A percentile compares a stretch with the other conserved stretches of the same genome.
phyloP scores from a whole-genome alignment of 2,329 filamentous ascomycete species.

The Curvularia verruculosa region DNA sequence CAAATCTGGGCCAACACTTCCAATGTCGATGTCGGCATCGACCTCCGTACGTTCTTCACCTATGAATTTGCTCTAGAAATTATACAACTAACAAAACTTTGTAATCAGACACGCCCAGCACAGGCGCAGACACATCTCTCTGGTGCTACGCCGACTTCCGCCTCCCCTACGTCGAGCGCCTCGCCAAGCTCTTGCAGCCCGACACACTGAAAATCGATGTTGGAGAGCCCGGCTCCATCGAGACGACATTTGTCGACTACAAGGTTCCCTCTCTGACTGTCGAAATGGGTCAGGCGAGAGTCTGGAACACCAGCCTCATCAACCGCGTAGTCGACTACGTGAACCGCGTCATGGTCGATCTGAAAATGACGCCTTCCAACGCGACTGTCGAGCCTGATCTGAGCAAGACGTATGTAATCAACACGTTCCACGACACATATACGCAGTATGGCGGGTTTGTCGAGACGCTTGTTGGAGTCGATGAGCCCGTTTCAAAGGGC shows the following conservation, averaged over 20 bases:
- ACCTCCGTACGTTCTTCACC: constrained; percentile 31
- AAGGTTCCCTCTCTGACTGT: constrained; percentile 48
- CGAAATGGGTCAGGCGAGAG: constrained; percentile 48
- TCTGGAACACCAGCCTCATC: constrained; percentile 48
- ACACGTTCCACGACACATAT: constrained; percentile 36
- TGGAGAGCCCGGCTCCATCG: constrained; percentile 49
- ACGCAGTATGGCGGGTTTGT: constrained; percentile 40
- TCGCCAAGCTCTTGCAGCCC: constrained; percentile 49
- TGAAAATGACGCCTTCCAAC: constrained; percentile 36
- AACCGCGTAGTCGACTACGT: constrained; percentile 41
- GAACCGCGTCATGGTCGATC: constrained; percentile 32
- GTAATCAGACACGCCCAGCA: constrained; percentile 44
- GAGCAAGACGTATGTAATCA: constrained; percentile 41
- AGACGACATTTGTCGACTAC: constrained; percentile 48
- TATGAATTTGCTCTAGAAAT: accelerated
- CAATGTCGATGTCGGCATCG: constrained; percentile 50
- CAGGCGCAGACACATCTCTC: constrained; percentile 46
- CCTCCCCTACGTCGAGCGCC: constrained; percentile 46
- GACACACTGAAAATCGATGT: constrained; percentile 50
- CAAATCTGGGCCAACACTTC: constrained; percentile 47
- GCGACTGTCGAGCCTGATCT: constrained; percentile 40
- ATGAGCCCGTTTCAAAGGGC: constrained; percentile 46
- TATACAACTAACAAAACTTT: not conserved
- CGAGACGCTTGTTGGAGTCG: constrained; percentile 36
- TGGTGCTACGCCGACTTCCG: constrained; percentile 51